Base-by-base conservation (phyloP, 2,329 filamentous ascomycete genomes). In the Leptographium wingfieldii region DNA sequence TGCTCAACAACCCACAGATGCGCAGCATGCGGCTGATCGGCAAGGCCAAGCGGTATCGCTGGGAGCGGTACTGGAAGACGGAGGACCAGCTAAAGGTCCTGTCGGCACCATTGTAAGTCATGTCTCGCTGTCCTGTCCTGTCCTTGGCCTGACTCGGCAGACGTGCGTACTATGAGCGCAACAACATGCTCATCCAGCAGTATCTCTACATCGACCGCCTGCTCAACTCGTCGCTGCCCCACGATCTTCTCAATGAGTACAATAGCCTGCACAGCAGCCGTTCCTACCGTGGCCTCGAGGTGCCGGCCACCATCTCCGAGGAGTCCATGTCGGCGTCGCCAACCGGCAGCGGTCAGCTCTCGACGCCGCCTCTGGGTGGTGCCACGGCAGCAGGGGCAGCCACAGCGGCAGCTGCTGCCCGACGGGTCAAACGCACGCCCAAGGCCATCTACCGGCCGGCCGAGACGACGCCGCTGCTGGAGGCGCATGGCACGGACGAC, bases 161-260 rank as follows among this genome's bases (percentile, higher is more conserved):
- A 35, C 87, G 91, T 55, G 69, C 86, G 68, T 96, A 96, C 74
- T 95, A 97, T 69, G 86, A 95, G 76, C 84, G 89, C 52, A 92
- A 86, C 69, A 97, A 97, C 73, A 85, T 86, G 66, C 78, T 96
- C 52, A 84, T 97, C 61, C 88, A 94, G 71, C 88, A 95, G 70
- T 97, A 96, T 71, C 79, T 95, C 64, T 96, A 95, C 71, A 96
- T 96, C 67, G 92, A 96, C 73, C 83, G 87, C 58, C 77, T 97
- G 60, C 80, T 97, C 63, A 91, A 96, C 73, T 96, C 90, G 10
- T 92, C 90, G 35, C 82, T 96, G n/a, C 92, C 92, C 2, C 92
- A 95, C 69, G 86, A 92, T 67, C 77, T 97, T 53, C 84, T 97
- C 61, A 92, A 95, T 69, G 92, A 96, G 72, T 96, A 96, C 72